Conservation (phyloP, 2,329 filamentous ascomycete species). For the Penicillium sp. region DNA sequence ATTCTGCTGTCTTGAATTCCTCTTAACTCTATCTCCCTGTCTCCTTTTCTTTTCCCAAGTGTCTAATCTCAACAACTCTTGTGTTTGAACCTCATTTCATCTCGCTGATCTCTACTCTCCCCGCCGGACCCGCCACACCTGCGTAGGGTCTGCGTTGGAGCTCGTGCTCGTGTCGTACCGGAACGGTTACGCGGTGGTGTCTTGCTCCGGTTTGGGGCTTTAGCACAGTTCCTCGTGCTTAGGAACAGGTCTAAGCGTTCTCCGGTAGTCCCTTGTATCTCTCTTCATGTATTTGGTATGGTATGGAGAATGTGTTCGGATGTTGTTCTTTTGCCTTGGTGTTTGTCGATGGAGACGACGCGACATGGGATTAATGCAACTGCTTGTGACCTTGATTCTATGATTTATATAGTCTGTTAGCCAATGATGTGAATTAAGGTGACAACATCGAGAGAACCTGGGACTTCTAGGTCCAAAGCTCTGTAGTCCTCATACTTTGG, state of each 20-base stretch:
- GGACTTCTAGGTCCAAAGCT: not conserved
- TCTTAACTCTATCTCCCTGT: conserved; percentile 19
- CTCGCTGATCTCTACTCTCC: not conserved
- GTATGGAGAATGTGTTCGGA: not conserved
- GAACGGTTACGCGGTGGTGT: too few species aligned
- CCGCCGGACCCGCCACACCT: not conserved
- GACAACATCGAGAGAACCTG: not conserved
- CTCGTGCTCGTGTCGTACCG: not conserved
- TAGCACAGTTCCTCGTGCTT: not conserved
- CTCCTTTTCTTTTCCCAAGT: conserved; percentile 20
- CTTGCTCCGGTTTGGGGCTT: too few species aligned
- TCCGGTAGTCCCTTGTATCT: not conserved
- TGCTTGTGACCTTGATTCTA: not conserved
- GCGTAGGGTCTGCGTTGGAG: not conserved
- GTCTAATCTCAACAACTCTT: conserved; percentile 27
- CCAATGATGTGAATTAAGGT: not conserved
- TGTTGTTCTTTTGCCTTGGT: not conserved
- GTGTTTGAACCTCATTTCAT: not conserved
- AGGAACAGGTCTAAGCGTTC: too few species aligned
- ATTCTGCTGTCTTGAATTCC: conserved; percentile 28
- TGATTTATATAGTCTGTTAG: not conserved
- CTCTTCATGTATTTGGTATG: conserved; percentile 4
- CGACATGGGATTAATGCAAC: conserved; percentile 1
- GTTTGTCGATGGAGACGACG: not conserved
- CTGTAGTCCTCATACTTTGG: not conserved